phyloP scores from a whole-genome alignment of 495 filamentous ascomycete genomes.

The Melanomma pulvis-pyrius region DNA sequence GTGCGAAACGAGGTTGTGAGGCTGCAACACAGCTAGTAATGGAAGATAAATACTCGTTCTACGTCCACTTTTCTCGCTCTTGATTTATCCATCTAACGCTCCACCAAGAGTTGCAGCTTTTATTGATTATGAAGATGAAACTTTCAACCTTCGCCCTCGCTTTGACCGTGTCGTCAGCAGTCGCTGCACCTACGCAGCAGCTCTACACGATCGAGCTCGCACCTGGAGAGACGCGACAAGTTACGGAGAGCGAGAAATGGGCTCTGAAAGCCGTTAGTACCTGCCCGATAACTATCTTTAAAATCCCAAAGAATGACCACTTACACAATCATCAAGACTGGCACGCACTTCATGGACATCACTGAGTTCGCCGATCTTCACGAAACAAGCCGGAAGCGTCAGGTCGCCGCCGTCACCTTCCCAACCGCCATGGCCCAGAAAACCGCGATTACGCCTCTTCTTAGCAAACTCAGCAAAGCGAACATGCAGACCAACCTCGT shows the following conservation, averaged over 20 bases:
- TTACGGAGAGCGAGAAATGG: constrained; percentile 96
- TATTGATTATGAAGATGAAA: not conserved
- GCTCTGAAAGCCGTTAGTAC: constrained; percentile 74
- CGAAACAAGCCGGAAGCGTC: not conserved
- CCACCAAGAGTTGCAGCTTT: no score
- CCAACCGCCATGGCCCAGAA: not conserved
- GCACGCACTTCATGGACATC: not conserved
- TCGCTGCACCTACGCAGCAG: not conserved
- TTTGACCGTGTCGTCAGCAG: not conserved
- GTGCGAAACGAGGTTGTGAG: no score
- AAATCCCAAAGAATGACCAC: not conserved
- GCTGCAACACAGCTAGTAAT: no score
- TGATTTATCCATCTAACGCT: no score
- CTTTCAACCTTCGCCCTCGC: not conserved
- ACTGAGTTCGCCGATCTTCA: not conserved
- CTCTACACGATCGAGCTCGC: constrained; percentile 66
- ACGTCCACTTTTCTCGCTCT: no score
- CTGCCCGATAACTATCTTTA: not conserved
- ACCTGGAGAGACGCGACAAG: constrained; percentile 79
- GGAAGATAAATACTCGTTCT: no score
- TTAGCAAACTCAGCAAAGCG: not conserved
- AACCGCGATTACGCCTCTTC: not conserved
- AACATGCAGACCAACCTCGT: not conserved
- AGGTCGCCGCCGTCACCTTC: not conserved
- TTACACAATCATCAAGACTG: not conserved